A percentile compares a stretch with the other conserved stretches of the same genome.
Evolutionary conservation across 2,329 filamentous ascomycete genomes (phyloP).

Genomic region (Diaporthe citriasiana): DNA sequence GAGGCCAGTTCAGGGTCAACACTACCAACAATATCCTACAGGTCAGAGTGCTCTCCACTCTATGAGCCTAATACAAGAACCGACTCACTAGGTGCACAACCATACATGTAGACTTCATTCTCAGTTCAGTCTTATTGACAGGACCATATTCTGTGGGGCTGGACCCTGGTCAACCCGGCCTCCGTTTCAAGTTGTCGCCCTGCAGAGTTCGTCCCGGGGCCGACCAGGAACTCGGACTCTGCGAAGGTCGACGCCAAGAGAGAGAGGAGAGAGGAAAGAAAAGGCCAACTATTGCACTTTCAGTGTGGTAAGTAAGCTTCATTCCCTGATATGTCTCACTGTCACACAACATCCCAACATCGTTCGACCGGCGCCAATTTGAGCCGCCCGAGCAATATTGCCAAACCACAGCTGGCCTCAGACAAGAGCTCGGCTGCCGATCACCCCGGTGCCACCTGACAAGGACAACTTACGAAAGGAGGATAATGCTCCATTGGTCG

Average conservation of each 20-base stretch:
- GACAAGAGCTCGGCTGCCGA: conserved; percentile 28
- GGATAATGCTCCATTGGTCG: conserved; percentile 24
- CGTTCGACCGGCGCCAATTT: neutral
- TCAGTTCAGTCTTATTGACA: neutral
- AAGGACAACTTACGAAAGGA: conserved; percentile 24
- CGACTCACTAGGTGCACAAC: too few species aligned
- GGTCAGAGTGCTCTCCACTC: neutral
- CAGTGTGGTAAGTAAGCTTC: neutral
- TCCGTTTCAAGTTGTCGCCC: conserved; percentile 27
- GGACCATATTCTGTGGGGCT: conserved; percentile 20
- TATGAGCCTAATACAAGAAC: too few species aligned
- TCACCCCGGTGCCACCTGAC: conserved; percentile 26
- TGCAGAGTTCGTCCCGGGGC: neutral
- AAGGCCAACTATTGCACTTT: neutral
- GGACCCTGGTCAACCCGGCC: neutral
- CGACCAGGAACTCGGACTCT: neutral
- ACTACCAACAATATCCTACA: neutral
- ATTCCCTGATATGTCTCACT: neutral
- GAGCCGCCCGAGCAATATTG: conserved; percentile 8
- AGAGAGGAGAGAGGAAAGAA: neutral
- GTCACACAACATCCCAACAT: neutral
- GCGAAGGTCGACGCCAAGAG: neutral
- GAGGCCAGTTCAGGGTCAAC: neutral
- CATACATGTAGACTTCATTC: neutral
- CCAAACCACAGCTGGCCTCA: neutral